Conservation (phyloP, 2,329 filamentous ascomycete species). For the Trichoderma koningii region DNA sequence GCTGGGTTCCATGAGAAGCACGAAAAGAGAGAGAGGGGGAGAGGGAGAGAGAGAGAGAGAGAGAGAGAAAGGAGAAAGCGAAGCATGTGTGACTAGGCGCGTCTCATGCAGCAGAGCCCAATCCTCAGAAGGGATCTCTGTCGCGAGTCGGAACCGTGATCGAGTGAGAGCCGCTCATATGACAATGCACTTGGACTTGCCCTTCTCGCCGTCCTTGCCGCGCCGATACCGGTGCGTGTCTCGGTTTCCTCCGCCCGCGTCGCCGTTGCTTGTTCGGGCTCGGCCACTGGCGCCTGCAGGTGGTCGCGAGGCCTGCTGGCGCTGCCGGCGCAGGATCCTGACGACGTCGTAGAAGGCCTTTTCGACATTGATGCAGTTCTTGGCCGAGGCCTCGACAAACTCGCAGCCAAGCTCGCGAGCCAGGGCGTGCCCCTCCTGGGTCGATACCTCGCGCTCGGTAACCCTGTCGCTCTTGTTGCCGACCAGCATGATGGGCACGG, state of each 20-base stretch:
- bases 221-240: slow-evolving; percentile 38
- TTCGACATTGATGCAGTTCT: slow-evolving; percentile 98
- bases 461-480: slow-evolving; percentile 98
- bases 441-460: slow-evolving; percentile 93
- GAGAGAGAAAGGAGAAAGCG: not conserved
- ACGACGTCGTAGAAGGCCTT: slow-evolving; percentile 99
- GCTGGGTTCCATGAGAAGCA: slow-evolving; percentile 15
- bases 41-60: not conserved
- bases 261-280: slow-evolving; percentile 45
- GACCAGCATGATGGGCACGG: slow-evolving; percentile 94
- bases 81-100: not conserved
- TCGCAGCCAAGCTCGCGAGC: slow-evolving; percentile 92
- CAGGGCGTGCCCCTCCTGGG: slow-evolving; percentile 89
- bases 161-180: slow-evolving; percentile 39
- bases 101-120: slow-evolving; percentile 1
- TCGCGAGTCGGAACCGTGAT: slow-evolving; percentile 9
- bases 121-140: not conserved
- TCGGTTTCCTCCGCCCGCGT: slow-evolving; percentile 39
- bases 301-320: slow-evolving; percentile 57
- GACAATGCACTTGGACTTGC: slow-evolving; percentile 44
- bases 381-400: slow-evolving; percentile 94
- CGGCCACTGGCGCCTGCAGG: slow-evolving; percentile 41
- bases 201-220: slow-evolving; percentile 42
- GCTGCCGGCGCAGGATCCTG: slow-evolving; percentile 80
- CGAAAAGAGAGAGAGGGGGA: not conserved